Conservation (phyloP, 1,284 basidiomycete genomes). For the Heterobasidion annosum region DNA sequence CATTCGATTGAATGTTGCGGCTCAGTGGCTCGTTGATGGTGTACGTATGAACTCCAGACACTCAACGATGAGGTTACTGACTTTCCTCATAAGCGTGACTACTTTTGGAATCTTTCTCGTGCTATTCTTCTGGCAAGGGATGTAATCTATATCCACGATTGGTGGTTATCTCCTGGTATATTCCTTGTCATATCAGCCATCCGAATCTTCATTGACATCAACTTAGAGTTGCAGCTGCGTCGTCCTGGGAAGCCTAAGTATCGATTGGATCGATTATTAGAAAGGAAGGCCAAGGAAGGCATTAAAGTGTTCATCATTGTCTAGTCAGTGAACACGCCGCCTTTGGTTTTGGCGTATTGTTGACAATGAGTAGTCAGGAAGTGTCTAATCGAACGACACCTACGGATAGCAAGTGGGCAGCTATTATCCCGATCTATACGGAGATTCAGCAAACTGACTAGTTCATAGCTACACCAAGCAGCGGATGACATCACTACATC, state of each 20-base stretch:
- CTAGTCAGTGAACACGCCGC: conserved; percentile 47
- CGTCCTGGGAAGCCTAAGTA: conserved; percentile 82
- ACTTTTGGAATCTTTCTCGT: conserved; percentile 95
- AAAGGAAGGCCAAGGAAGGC: conserved; percentile 91
- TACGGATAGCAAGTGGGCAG: conserved; percentile 74
- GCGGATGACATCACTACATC: conserved; percentile 77
- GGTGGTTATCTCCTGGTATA: conserved; percentile 86
- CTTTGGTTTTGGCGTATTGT: background rate
- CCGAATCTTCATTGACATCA: conserved; percentile 7
- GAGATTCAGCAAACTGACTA: background rate
- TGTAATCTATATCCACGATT: conserved; percentile 89
- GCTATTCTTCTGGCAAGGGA: conserved; percentile 90
- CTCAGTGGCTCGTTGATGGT: conserved; percentile 99
- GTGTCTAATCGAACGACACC: conserved; percentile 97
- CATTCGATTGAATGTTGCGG: conserved; percentile 85
- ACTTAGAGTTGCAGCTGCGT: conserved; percentile 74
- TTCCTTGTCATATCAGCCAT: background rate
- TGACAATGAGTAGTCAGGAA: conserved; percentile 62
- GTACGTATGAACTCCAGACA: conserved; percentile 32
- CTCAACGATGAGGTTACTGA: background rate
- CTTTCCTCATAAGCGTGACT: conserved; percentile 60
- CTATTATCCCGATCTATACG: too few relatives aligned
- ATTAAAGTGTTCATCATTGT: conserved; percentile 96
- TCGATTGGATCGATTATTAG: conserved; percentile 81
- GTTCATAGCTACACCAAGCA: conserved; percentile 78